Evolutionary conservation across 2,329 filamentous ascomycete genomes (phyloP).

Genomic region (Allantophomopsis lycopodina): DNA sequence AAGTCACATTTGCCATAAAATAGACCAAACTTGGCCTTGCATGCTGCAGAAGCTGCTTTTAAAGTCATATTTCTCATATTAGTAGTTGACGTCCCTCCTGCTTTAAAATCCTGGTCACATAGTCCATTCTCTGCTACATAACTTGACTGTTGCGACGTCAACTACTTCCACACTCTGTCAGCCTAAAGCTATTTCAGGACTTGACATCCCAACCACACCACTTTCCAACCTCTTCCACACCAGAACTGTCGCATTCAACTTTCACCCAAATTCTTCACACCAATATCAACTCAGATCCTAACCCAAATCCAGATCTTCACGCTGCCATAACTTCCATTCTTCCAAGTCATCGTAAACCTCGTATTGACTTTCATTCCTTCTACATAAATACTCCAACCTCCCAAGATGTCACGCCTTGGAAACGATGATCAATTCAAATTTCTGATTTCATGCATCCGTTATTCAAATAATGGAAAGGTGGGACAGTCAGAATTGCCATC

Average conservation of each 20-base stretch:
- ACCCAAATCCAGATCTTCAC: not conserved
- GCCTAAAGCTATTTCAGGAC: too few relatives aligned
- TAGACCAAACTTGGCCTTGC: conserved; percentile 7
- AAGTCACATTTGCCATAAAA: conserved; percentile 6
- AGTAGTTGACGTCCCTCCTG: conserved; percentile 5
- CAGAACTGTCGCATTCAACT: too few relatives aligned
- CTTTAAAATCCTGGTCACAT: not conserved
- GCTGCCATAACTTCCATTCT: not conserved
- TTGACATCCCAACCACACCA: too few relatives aligned
- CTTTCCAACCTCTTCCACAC: too few relatives aligned
- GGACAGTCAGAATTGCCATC: conserved; percentile 5
- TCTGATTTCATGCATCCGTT: conserved; percentile 49
- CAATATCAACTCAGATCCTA: too few relatives aligned
- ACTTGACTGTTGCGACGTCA: too few relatives aligned
- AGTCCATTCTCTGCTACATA: too few relatives aligned
- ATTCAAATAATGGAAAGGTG: conserved; percentile 47
- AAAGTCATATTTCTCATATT: conserved; percentile 3
- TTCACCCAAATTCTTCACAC: too few relatives aligned
- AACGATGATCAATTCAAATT: conserved; percentile 50
- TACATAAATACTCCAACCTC: not conserved
- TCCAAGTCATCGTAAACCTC: not conserved
- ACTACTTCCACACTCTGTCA: too few relatives aligned
- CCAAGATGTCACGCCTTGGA: conserved; percentile 32
- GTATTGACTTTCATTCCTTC: not conserved
- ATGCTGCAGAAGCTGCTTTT: conserved; percentile 2